Evolutionary conservation across 2,329 filamentous ascomycete genomes (phyloP), one percentile per base, ranked within the genome.

Genomic region (Mycosphaerella sp.): DNA sequence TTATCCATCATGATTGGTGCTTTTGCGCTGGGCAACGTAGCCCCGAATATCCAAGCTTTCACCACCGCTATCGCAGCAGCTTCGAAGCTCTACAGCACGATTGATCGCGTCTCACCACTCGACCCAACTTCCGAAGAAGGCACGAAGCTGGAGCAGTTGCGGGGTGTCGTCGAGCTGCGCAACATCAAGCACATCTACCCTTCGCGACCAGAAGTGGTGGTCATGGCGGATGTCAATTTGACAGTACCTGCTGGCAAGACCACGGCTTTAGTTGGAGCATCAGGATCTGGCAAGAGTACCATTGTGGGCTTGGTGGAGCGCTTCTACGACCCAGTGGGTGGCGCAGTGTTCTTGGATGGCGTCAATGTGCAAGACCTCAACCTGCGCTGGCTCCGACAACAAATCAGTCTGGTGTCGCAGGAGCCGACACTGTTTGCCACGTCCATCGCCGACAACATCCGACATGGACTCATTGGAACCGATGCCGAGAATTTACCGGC

Each of bases 101-200:
- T 97, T 62, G 92, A 97, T 70, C 86, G 93, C 49, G 66, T 75
- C 2, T 96, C 93, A 0, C 90, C 92, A 0, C 77, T 97, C 45
- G 87, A 98, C 66, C 84, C 92, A 0, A 81, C 82, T 5, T 81
- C 80, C 2, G 79, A 85, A 1, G 76, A 78, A 7, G 93, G 92
- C n/a, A 76, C 81, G 56, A 90, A 79, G 61, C 78, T 95, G 1
- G 83, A 89, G 1, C 71, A 81, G 17, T 78, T 95, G 1, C 76
- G 86, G 56, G 93, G 93, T 29, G 82, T 81, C 12, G 85, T 98
- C 54, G 86, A 91, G 60, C 79, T 98, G 43, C 81, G 84, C 62
- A 80, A 89, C 62, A 79, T 97, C 67, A 93, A 88, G 70, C 91
- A 95, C 71, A 92, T 96, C 63, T 97, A 98, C 65, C 93, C 93